Conservation (phyloP, 768 basidiomycete genomes). For the Leucocoprinus birnbaumii region DNA sequence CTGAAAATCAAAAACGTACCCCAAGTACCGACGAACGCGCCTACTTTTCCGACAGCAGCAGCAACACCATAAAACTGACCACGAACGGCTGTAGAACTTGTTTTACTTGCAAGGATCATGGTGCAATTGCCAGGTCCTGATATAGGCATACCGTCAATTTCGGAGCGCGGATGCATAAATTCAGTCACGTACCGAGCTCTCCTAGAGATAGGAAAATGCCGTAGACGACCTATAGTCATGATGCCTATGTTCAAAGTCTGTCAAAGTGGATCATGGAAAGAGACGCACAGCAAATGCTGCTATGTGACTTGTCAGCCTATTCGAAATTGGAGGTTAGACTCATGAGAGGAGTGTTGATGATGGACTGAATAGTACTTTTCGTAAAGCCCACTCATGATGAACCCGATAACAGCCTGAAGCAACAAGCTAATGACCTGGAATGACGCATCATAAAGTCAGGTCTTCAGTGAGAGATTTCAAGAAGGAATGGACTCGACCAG, state of each 20-base stretch:
- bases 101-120: slow-evolving; percentile 83
- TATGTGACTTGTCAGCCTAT: slow-evolving; percentile 56
- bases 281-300: slow-evolving; percentile 69
- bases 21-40: slow-evolving; percentile 83
- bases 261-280: neutral
- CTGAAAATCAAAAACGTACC: slow-evolving; percentile 35
- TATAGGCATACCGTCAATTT: neutral
- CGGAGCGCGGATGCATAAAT: neutral
- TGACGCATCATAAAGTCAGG: too few species aligned
- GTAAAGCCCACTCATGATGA: slow-evolving; percentile 89
- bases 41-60: slow-evolving; percentile 83
- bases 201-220: slow-evolving; percentile 90
- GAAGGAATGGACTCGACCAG: slow-evolving; percentile 50
- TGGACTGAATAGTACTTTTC: slow-evolving; percentile 30
- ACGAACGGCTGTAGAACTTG: slow-evolving; percentile 82
- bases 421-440: slow-evolving; percentile 63
- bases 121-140: slow-evolving; percentile 81
- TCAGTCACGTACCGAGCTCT: slow-evolving; percentile 61
- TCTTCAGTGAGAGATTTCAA: too few species aligned
- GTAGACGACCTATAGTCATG: slow-evolving; percentile 60
- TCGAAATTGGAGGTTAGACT: neutral
- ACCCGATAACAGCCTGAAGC: slow-evolving; percentile 71
- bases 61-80: slow-evolving; percentile 86
- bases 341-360: neutral
- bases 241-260: too few species aligned